These are phyloP conservation scores for Rhizopus sp. DNA, from an alignment of 371 early-diverging fungal species.

Conservation along the genomic window DNA sequence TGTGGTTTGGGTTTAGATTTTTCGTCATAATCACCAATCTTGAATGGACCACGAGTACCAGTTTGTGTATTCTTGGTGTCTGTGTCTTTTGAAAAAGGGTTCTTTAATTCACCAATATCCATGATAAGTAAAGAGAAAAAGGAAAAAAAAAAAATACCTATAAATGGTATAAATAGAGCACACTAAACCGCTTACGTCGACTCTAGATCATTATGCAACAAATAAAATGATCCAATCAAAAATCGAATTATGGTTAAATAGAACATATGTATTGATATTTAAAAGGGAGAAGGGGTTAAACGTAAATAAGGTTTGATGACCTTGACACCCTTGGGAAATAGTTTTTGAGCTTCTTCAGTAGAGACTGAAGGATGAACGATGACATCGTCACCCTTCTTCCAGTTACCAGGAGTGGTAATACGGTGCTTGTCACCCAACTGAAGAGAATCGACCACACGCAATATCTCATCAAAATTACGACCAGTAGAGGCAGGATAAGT, in stretches of 20 bases:
- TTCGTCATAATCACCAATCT: constrained; percentile 47
- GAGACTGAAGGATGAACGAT: constrained; percentile 87
- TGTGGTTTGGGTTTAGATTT: constrained; percentile 3
- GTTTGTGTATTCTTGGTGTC: constrained; percentile 5
- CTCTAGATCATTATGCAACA: not conserved
- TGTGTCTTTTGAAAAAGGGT: constrained; percentile 27
- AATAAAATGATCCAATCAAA: not conserved
- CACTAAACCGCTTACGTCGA: constrained; percentile 2
- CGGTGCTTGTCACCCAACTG: constrained; percentile 86
- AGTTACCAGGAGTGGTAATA: constrained; percentile 94
- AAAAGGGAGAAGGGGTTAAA: constrained; percentile 60
- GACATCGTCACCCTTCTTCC: constrained; percentile 87
- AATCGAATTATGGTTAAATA: too few species aligned
- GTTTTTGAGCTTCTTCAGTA: constrained; percentile 77
- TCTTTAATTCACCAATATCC: constrained; percentile 46
- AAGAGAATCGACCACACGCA: constrained; percentile 90
- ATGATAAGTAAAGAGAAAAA: constrained; percentile 15
- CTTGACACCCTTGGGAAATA: constrained; percentile 82
- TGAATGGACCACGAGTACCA: constrained; percentile 25
- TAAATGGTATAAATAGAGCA: not conserved
- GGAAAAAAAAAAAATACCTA: constrained; percentile 5
- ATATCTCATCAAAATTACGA: constrained; percentile 94
- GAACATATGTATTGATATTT: constrained; percentile 6
- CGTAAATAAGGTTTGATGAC: constrained; percentile 89
- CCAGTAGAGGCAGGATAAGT: constrained; percentile 93